phyloP scores from a whole-genome alignment of 768 basidiomycete species.

The Cyclocybe cylindracea region DNA sequence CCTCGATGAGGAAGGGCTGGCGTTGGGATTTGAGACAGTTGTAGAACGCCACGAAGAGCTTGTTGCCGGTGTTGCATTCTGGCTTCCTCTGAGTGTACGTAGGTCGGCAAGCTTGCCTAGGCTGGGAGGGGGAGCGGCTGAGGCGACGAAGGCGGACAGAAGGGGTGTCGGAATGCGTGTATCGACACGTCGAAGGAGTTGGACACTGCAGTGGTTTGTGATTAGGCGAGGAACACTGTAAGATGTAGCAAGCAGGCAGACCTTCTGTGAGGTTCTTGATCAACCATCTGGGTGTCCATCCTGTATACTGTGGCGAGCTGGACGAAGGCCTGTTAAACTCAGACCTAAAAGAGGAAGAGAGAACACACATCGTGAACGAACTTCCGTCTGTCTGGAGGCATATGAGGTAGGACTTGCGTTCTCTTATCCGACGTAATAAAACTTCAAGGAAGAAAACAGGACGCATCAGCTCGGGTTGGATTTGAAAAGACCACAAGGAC shows the following conservation, averaged over 20 bases:
- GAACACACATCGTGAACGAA: constrained; percentile 76
- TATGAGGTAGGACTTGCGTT: constrained; percentile 75
- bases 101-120: constrained; percentile 67
- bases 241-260: constrained; percentile 19
- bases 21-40: not conserved
- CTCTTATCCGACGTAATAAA: constrained; percentile 69
- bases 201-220: constrained; percentile 53
- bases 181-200: constrained; percentile 80
- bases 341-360: not conserved
- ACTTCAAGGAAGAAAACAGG: constrained; percentile 32
- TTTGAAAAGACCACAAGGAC: constrained; percentile 29
- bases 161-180: constrained; percentile 75
- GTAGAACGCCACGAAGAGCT: constrained; percentile 22
- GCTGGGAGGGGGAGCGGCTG: constrained; percentile 31
- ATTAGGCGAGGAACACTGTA: not conserved
- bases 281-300: constrained; percentile 84
- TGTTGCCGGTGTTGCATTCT: constrained; percentile 1
- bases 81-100: constrained; percentile 28
- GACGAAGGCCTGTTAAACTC: constrained; percentile 6
- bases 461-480: constrained; percentile 9
- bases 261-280: constrained; percentile 86
- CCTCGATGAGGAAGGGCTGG: constrained; percentile 5
- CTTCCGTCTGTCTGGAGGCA: constrained; percentile 77
- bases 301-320: constrained; percentile 80
- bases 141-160: constrained; percentile 51